These are phyloP conservation scores for Trypanosoma vivax DNA, from an alignment of 208 protist genomes.

Conservation along the genomic window DNA sequence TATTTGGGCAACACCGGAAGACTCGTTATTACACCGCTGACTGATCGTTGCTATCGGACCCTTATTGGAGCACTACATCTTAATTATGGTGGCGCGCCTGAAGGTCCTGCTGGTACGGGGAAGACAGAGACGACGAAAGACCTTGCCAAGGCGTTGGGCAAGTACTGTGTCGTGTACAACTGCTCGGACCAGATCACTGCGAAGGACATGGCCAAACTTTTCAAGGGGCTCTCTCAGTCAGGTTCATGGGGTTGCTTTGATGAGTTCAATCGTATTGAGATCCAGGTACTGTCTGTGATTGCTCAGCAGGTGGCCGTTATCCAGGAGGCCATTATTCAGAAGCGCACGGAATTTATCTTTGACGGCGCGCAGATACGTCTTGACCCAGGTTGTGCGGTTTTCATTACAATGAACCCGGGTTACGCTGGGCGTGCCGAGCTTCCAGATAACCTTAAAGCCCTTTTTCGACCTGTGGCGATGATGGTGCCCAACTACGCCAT, in stretches of 20 bases:
- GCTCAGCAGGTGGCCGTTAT: slow-evolving; percentile 96
- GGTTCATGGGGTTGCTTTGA: slow-evolving; percentile 97
- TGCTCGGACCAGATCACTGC: slow-evolving; percentile 96
- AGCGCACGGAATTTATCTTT: slow-evolving; percentile 89
- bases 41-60: slow-evolving; percentile 94
- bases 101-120: slow-evolving; percentile 96
- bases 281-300: slow-evolving; percentile 96
- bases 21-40: slow-evolving; percentile 96
- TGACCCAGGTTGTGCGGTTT: slow-evolving; percentile 91
- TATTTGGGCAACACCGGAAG: slow-evolving; percentile 95
- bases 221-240: slow-evolving; percentile 91
- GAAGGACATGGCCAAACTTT: slow-evolving; percentile 95
- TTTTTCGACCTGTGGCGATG: slow-evolving; percentile 99
- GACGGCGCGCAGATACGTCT: slow-evolving; percentile 90
- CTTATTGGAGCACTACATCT: slow-evolving; percentile 96
- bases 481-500: slow-evolving; percentile 97
- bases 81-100: slow-evolving; percentile 94
- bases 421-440: slow-evolving; percentile 97
- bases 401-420: slow-evolving; percentile 98
- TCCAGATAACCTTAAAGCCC: slow-evolving; percentile 97
- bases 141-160: slow-evolving; percentile 93
- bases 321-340: slow-evolving; percentile 89
- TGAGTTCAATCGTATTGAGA: slow-evolving; percentile 97
- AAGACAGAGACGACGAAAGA: slow-evolving; percentile 99
- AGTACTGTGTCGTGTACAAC: slow-evolving; percentile 98